These are phyloP conservation scores for Penicillium sp. DNA, from an alignment of 2,329 filamentous ascomycete species.

Conservation along the genomic window DNA sequence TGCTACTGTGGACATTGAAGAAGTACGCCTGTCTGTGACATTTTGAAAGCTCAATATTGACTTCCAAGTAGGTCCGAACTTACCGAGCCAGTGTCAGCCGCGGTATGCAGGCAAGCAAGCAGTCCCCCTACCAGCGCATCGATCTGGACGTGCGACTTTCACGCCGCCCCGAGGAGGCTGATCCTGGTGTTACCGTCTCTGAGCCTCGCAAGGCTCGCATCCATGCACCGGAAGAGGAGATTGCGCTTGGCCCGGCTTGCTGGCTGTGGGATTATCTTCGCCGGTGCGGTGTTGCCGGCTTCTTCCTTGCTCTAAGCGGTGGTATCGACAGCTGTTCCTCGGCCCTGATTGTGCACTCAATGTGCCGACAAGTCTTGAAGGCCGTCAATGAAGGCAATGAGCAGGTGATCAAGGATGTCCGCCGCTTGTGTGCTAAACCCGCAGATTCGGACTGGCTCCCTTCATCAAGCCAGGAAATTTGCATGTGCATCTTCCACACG, in stretches of 20 bases:
- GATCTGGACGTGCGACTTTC: slow-evolving; percentile 41
- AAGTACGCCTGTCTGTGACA: slow-evolving; percentile 59
- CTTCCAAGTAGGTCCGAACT: slow-evolving; percentile 35
- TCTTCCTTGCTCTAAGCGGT: slow-evolving; percentile 43
- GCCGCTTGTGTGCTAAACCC: slow-evolving; percentile 54
- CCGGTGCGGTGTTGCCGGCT: slow-evolving; percentile 40
- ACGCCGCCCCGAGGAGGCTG: slow-evolving; percentile 41
- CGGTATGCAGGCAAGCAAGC: slow-evolving; percentile 38
- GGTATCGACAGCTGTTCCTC: slow-evolving; percentile 46
- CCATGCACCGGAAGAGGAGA: slow-evolving; percentile 67
- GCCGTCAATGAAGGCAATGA: slow-evolving; percentile 39
- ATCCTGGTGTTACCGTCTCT: slow-evolving; percentile 51
- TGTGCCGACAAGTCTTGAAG: slow-evolving; percentile 42
- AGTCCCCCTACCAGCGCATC: slow-evolving; percentile 38
- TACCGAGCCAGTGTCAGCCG: slow-evolving; percentile 34
- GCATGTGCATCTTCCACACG: slow-evolving; percentile 61
- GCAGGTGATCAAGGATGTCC: slow-evolving; percentile 58
- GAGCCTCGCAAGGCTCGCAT: slow-evolving; percentile 53
- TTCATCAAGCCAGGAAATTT: slow-evolving; percentile 62
- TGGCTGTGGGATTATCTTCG: slow-evolving; percentile 60
- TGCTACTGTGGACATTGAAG: slow-evolving; percentile 70
- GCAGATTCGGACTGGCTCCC: slow-evolving; percentile 54
- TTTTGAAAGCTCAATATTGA: background rate
- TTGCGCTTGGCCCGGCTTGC: slow-evolving; percentile 64
- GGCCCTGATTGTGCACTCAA: slow-evolving; percentile 43